Conservation (phyloP, 768 basidiomycete genomes). For the Phanerodontia chrysosporium region DNA sequence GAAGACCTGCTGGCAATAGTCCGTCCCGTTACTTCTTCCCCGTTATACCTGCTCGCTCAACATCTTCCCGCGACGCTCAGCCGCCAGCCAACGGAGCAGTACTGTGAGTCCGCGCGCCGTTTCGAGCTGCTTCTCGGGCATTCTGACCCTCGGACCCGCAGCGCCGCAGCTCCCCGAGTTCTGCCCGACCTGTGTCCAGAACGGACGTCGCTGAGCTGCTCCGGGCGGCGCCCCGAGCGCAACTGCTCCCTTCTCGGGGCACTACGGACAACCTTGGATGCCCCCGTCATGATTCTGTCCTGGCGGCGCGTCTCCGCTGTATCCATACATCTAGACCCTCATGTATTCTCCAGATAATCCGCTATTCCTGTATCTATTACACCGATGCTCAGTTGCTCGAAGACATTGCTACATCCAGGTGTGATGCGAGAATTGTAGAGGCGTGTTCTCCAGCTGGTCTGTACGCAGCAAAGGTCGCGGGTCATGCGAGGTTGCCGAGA, state of each 20-base stretch:
- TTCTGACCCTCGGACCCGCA: neutral
- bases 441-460: neutral
- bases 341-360: neutral
- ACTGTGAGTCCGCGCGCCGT: slow-evolving; percentile 13
- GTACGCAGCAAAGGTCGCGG: neutral
- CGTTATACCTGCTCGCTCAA: neutral
- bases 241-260: neutral
- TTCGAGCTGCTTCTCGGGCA: neutral
- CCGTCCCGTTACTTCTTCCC: slow-evolving; percentile 3
- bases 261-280: neutral
- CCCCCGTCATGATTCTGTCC: neutral
- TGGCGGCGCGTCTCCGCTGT: neutral
- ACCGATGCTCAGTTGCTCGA: neutral
- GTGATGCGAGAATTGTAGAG: neutral
- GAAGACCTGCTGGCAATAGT: slow-evolving; percentile 48
- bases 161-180: slow-evolving; percentile 11
- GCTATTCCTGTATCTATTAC: neutral
- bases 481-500: neutral
- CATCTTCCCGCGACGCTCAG: slow-evolving; percentile 6
- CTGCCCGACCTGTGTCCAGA: slow-evolving; percentile 12
- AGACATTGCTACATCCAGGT: neutral
- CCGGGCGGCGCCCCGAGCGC: neutral
- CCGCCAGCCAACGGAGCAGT: slow-evolving; percentile 24
- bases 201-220: neutral
- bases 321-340: neutral